Evolutionary conservation across 1,139 yeast genomes (phyloP).

Genomic region (Candida sojae): DNA sequence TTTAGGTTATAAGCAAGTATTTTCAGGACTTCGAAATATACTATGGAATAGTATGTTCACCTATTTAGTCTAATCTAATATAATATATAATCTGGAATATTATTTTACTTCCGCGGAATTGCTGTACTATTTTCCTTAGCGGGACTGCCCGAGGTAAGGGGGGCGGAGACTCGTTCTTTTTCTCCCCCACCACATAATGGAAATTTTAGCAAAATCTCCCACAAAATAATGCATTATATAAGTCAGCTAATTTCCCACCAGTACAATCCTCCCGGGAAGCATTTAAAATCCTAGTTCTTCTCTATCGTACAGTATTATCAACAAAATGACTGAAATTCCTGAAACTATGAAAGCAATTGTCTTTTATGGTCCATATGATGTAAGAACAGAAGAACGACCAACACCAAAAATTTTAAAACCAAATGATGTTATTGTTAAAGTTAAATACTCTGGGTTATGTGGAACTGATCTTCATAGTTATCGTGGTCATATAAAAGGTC

Average conservation of each 20-base stretch:
- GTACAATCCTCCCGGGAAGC: too few species aligned
- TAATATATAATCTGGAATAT: too few species aligned
- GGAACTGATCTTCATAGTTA: constrained; percentile 66
- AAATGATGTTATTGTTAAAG: constrained; percentile 54
- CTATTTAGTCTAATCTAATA: constrained; percentile 6
- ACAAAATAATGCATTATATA: neutral
- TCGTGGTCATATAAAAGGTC: constrained; percentile 53
- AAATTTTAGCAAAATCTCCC: neutral
- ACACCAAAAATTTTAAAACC: constrained; percentile 42
- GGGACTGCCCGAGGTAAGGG: too few species aligned
- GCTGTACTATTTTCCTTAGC: too few species aligned
- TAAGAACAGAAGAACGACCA: constrained; percentile 44
- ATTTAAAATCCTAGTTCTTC: too few species aligned
- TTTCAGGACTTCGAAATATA: constrained; percentile 10
- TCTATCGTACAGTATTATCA: too few species aligned
- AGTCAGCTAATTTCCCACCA: too few species aligned
- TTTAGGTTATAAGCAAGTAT: constrained; percentile 11
- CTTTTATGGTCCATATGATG: constrained; percentile 50
- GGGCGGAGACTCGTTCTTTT: too few species aligned
- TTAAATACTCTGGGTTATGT: constrained; percentile 57
- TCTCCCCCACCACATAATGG: neutral
- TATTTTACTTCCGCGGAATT: neutral
- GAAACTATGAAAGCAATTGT: constrained; percentile 57
- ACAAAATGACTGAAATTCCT: constrained; percentile 12
- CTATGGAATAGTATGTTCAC: constrained; percentile 10